phyloP scores from a whole-genome alignment of 768 basidiomycete genomes.

The Naganishia kalamii region DNA sequence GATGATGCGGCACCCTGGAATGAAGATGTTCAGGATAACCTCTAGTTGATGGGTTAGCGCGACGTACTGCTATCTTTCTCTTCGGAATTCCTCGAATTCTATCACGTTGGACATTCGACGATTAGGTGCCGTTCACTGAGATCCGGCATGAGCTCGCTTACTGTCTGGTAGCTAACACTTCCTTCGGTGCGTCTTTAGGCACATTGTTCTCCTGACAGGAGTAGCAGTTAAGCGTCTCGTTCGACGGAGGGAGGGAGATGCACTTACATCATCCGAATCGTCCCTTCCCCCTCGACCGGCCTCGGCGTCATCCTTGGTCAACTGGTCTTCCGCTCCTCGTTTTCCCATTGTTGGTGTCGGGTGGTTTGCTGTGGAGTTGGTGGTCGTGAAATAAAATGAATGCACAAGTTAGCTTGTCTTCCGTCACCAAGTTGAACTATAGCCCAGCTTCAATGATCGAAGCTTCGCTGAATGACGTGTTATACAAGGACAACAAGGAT shows the following conservation, averaged over 20 bases:
- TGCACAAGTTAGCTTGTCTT: no score
- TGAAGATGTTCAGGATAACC: not conserved
- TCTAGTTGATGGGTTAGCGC: no score
- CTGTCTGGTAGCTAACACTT: conserved; percentile 13
- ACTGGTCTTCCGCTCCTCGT: conserved; percentile 40
- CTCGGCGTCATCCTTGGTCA: conserved; percentile 37
- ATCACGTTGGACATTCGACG: not conserved
- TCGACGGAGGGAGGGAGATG: not conserved
- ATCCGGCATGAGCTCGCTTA: not conserved
- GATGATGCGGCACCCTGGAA: conserved; percentile 15
- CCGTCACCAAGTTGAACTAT: no score
- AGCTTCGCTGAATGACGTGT: no score
- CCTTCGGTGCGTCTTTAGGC: conserved; percentile 11
- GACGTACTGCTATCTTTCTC: conserved; percentile 25
- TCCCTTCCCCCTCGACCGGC: conserved; percentile 30
- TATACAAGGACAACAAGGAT: no score
- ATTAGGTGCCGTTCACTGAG: not conserved
- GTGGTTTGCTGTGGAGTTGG: no score
- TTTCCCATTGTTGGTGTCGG: conserved; percentile 40
- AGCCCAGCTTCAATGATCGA: no score
- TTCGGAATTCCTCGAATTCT: conserved; percentile 44
- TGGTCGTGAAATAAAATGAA: no score
- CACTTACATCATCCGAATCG: conserved; percentile 19
- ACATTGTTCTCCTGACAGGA: not conserved
- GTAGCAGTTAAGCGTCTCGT: not conserved